Percentiles rank a stretch among this genome's conserved stretches.
Conservation (phyloP, 108 stramenopile species). For the Mayamaea pseudoterrestris region DNA sequence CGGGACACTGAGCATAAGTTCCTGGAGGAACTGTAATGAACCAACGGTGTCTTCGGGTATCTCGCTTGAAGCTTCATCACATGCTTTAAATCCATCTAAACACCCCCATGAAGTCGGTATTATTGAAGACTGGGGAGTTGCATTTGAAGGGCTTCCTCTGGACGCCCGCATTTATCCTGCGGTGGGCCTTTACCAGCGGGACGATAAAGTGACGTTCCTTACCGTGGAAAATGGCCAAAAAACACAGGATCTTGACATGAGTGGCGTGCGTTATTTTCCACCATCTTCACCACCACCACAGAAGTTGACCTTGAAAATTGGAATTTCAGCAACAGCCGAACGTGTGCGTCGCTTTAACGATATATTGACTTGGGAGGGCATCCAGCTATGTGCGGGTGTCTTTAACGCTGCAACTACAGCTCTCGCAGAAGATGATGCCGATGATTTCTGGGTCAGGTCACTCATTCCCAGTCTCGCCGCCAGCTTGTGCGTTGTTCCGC, state of each 20-base stretch:
- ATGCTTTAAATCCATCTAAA: slow-evolving; percentile 9
- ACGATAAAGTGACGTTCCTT: slow-evolving; percentile 63
- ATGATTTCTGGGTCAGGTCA: too few species aligned
- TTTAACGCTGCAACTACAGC: too few species aligned
- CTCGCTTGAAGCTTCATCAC: slow-evolving; percentile 11
- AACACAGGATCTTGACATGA: too few species aligned
- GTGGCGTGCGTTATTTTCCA: too few species aligned
- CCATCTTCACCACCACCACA: too few species aligned
- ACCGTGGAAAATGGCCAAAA: too few species aligned
- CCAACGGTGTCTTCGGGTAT: slow-evolving; percentile 21
- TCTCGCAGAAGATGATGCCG: too few species aligned
- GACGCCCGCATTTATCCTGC: slow-evolving; percentile 69
- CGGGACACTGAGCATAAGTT: slow-evolving; percentile 67
- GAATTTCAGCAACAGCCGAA: too few species aligned
- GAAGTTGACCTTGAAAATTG: too few species aligned
- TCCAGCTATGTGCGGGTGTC: too few species aligned
- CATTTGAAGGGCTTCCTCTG: slow-evolving; percentile 77
- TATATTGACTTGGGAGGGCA: too few species aligned
- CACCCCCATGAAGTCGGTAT: slow-evolving; percentile 17
- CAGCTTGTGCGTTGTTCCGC: slow-evolving; percentile 44
- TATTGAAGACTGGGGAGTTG: slow-evolving; percentile 79
- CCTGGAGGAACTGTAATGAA: slow-evolving; percentile 46
- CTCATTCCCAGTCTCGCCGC: slow-evolving; percentile 52
- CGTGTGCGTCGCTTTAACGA: too few species aligned
- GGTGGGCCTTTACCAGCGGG: slow-evolving; percentile 75